Base-by-base conservation (phyloP, 208 protist species). In the Leishmania amazonensis region DNA sequence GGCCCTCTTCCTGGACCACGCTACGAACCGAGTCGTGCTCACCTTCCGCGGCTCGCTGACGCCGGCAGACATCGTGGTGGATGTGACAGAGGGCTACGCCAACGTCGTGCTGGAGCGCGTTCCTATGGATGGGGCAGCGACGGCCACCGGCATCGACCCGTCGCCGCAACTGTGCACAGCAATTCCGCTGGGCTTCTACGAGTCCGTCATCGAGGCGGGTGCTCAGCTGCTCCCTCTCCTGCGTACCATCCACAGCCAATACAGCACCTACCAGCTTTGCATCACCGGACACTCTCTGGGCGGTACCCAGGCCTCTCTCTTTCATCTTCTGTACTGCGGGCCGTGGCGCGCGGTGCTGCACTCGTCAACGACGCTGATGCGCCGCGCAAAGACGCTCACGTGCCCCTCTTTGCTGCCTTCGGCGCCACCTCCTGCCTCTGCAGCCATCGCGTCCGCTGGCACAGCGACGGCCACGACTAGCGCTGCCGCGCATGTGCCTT, bases 251-350 rank as follows among this genome's bases (percentile, higher is more conserved):
- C 76, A 90, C 72, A 76, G 65, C 15, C 88, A 90, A 71, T 93
- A 93, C 81, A 65, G 78, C 47, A 75, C 85, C 75, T 97, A 96
- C 83, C 83, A 89, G 51, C 86, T 96, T 42, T 81, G 93, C 76
- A 71, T 94, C 70, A 95, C 93, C 17, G 94, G 94, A 11, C 94
- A 97, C 86, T 97, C 92, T 47, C 92, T 97, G 64, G 94, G 94
- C 31, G 94, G 87, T 65, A 85, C 93, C 47, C 77, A 90, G 85
- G 94, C 94, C 15, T 90, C 84, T 70, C 78, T 97, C 62, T 97
- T 96, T 75, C 91, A 96, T 78, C 82, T 97, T 5, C 79, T 96
- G 8, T 94, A 90, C 80, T 90, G 88, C 68, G 81, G 45, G 49
- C 81, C 53, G 58, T 77, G 80, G 79, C 51, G 74, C 9, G 51